These are phyloP conservation scores for Microdochium trichocladiopsis DNA, from an alignment of 2,329 filamentous ascomycete species.

Conservation along the genomic window DNA sequence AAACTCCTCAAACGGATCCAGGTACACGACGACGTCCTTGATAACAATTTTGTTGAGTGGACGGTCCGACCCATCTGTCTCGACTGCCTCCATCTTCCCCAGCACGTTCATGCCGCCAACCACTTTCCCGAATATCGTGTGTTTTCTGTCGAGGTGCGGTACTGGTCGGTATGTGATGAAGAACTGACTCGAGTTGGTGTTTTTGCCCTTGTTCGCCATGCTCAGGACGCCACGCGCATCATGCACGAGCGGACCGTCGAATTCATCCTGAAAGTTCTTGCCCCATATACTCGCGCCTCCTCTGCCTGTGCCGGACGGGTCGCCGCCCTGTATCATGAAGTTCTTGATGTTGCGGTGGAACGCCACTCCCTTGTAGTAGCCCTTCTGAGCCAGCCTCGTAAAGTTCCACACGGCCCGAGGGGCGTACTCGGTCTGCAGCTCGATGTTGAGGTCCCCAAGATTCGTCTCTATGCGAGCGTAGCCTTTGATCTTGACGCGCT, in stretches of 20 bases:
- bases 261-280: constrained; percentile 89
- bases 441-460: constrained; percentile 76
- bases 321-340: constrained; percentile 98
- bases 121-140: constrained; percentile 90
- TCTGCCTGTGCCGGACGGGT: constrained; percentile 84
- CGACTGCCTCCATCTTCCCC: constrained; percentile 67
- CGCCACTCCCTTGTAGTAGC: constrained; percentile 76
- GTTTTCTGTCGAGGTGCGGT: constrained; percentile 86
- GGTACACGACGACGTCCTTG: constrained; percentile 74
- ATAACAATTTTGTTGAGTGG: constrained; percentile 76
- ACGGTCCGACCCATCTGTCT: constrained; percentile 67
- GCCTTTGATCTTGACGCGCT: constrained; percentile 80
- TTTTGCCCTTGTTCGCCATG: constrained; percentile 99
- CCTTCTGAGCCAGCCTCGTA: constrained; percentile 75
- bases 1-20: constrained; percentile 95
- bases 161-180: constrained; percentile 86
- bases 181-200: constrained; percentile 92
- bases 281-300: constrained; percentile 92
- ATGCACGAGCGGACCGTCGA: constrained; percentile 84
- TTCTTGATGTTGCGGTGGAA: constrained; percentile 94
- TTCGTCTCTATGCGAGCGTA: constrained; percentile 88
- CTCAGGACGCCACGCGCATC: constrained; percentile 71
- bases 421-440: constrained; percentile 84
- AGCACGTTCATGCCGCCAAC: constrained; percentile 70
- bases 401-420: constrained; percentile 98